Conservation (phyloP, 2,329 filamentous ascomycete species). For the Huntiella moniliformis region DNA sequence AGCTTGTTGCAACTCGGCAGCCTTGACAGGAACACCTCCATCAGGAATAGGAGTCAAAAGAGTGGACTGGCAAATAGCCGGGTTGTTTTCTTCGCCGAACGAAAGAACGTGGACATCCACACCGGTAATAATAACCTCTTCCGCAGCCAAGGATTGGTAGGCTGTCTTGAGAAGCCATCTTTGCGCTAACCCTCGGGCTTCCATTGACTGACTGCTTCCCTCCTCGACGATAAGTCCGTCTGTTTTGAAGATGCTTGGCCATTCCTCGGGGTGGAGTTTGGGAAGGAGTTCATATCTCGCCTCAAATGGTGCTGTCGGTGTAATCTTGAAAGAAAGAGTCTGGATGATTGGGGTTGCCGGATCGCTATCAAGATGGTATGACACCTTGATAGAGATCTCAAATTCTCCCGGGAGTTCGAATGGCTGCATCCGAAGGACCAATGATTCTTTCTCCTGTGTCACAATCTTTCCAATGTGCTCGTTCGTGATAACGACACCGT, state of each 20-base stretch:
- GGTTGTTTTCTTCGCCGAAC: constrained; percentile 29
- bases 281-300: constrained; percentile 78
- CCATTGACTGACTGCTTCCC: constrained; percentile 15
- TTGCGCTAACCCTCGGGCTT: constrained; percentile 49
- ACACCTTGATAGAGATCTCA: constrained; percentile 51
- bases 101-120: constrained; percentile 43
- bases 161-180: constrained; percentile 61
- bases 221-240: constrained; percentile 26
- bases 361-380: constrained; percentile 66
- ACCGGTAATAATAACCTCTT: constrained; percentile 45
- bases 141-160: constrained; percentile 58
- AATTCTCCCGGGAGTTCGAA: constrained; percentile 34
- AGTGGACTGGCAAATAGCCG: constrained; percentile 36
- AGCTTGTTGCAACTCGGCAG: constrained; percentile 52
- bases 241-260: constrained; percentile 71
- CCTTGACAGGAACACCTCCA: constrained; percentile 32
- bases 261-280: constrained; percentile 54
- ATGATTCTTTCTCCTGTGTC: constrained; percentile 24
- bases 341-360: constrained; percentile 65
- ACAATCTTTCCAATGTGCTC: constrained; percentile 29
- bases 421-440: constrained; percentile 31
- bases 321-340: constrained; percentile 46
- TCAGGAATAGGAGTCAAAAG: constrained; percentile 22
- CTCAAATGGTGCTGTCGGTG: constrained; percentile 70
- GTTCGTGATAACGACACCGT: constrained; percentile 25